Base-by-base conservation (phyloP, 2,329 filamentous ascomycete species). In the Thermomyces lanuginosus region DNA sequence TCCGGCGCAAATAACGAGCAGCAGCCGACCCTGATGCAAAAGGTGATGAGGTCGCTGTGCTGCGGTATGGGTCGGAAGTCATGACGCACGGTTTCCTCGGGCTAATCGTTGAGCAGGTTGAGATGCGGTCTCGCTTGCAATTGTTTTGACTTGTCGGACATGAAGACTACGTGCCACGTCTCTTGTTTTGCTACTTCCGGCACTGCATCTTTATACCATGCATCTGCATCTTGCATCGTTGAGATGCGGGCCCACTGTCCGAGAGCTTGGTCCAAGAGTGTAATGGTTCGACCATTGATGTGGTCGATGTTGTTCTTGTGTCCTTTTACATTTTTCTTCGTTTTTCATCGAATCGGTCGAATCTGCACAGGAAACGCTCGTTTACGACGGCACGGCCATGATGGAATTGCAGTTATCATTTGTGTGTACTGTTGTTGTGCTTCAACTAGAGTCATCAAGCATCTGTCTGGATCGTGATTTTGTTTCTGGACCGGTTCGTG, bases 11-110 rank as follows among this genome's bases (percentile, higher is more conserved):
- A 66, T 42, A n/a, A n/a, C n/a, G 76, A 89, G 49, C 65, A 73
- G 39, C 78, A 86, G 51, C 77, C 73, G 23, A 76, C 75, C 32
- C 79, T 82, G 37, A 74, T 84, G 60, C 79, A 92, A 60, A 93
- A 93, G 64, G 65, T 93, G 51, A 77, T 86, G 69, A 92, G 89
- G 65, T 70, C 73, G 33, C 63, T 93, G 32, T 95, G 86, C 71
- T 95, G 86, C 59, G 81, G 81, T 68, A 58, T 45, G 52, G 56
- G 44, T 48, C 34, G 30, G 29, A 34, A 33, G 18, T 41, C 32
- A 31, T 31, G 28, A 35, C 9, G 31, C 27, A 31, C 15, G 29
- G 24, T 26, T 19, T 36, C 31, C 33, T 33, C 26, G 31, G 26
- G 31, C 36, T 33, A 36, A 36, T 34, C 31, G 36, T 40, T 43